Percentiles rank a stretch among this genome's conserved stretches.
These are phyloP conservation scores for Cytospora piceicola DNA, from an alignment of 2,329 filamentous ascomycete species.

Conservation along the genomic window DNA sequence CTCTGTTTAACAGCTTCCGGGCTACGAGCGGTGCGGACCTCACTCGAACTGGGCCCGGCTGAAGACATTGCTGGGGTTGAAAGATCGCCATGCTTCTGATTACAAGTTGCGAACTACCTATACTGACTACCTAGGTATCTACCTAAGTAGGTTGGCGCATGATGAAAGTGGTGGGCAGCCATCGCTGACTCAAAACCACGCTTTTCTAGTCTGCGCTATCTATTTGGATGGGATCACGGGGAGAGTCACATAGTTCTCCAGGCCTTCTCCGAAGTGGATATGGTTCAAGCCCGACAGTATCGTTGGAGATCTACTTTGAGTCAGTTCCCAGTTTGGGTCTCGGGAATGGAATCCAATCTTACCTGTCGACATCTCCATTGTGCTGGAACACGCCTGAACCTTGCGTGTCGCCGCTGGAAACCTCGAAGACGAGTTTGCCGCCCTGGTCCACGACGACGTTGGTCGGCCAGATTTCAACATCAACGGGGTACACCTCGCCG, in stretches of 20 bases:
- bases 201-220: neutral
- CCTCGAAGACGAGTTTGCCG: slow-evolving; percentile 58
- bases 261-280: slow-evolving; percentile 54
- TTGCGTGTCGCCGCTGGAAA: slow-evolving; percentile 61
- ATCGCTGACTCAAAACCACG: neutral
- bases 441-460: slow-evolving; percentile 58
- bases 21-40: no score
- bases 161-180: neutral
- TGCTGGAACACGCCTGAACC: slow-evolving; percentile 62
- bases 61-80: neutral
- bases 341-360: slow-evolving; percentile 29
- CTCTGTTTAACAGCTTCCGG: no score
- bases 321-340: slow-evolving; percentile 9
- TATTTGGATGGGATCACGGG: slow-evolving; percentile 51
- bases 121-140: no score
- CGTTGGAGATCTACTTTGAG: slow-evolving; percentile 33
- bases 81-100: neutral
- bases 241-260: slow-evolving; percentile 56
- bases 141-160: no score
- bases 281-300: slow-evolving; percentile 64
- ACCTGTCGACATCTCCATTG: slow-evolving; percentile 51
- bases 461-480: slow-evolving; percentile 68
- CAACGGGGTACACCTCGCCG: slow-evolving; percentile 61
- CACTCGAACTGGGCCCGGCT: no score
- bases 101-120: neutral